Evolutionary conservation across 208 protist species (phyloP), one percentile per base, ranked within the genome.

Genomic region (Endotrypanum monterogeii): DNA sequence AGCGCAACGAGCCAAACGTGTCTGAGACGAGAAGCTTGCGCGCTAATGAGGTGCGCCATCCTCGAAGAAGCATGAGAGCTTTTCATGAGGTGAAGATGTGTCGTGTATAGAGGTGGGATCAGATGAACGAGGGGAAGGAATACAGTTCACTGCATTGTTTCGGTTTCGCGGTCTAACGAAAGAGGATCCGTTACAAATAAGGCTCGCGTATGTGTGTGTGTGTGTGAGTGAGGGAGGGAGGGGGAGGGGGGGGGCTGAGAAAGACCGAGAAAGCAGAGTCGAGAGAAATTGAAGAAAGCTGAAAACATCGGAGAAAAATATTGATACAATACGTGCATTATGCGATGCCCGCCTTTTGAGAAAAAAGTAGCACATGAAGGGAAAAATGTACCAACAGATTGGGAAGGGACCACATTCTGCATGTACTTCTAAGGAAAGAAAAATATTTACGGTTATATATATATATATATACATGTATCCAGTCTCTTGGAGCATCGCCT

Each of bases 61-160:
- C 41, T 54, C 44, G 63, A 55, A n/a, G 46, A 30, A 68, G 63
- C 63, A 68, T 68, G 16, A 54, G 25, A 32, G 46, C n/a, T 68
- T 52, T 28, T 66, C 60, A 66, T 66, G 60, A 23, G 30, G 7
- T 39, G 54, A 3, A 20, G 54, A 57, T 23, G 23, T 4, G 23
- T 5, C 12, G 54, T 32, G 9, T 32, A 20, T 23, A 14, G 5
- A 20, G 9, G 54, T 14, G 57, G 37, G 28, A 28, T 18, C 35
- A 44, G 28, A 28, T 32, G 9, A 28, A 25, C 14, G 60, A 7
- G 37, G 3, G 32, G 7, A 20, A 18, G 8, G 60, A 30, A 18
- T 28, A 7, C 18, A 18, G 14, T 67, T 48, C 14, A 20, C 20
- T 28, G n/a, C 23, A 28, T 57, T 14, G 54, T 57, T 28, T 4